Evolutionary conservation across 345 rosid genomes (phyloP).

Genomic region (Dipteronia sinensis): DNA sequence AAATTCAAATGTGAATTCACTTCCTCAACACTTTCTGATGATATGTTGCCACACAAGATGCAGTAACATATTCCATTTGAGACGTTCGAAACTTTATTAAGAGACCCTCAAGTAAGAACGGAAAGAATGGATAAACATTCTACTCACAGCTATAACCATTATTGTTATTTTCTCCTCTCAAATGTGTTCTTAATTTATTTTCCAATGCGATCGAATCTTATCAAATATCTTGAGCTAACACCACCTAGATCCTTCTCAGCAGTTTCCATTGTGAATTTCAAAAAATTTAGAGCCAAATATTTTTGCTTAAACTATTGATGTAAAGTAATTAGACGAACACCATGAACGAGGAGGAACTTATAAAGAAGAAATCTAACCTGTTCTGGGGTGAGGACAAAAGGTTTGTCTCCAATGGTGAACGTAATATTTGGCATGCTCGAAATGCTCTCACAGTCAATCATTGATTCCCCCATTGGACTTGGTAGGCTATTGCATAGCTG

Average conservation of each 20-base stretch:
- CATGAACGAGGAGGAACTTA: neutral
- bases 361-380: conserved; percentile 45
- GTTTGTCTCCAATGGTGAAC: conserved; percentile 61
- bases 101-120: too few species aligned
- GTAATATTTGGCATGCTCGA: conserved; percentile 58
- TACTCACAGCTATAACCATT: too few species aligned
- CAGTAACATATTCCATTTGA: too few species aligned
- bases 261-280: neutral
- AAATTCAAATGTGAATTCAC: too few species aligned
- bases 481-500: conserved; percentile 76
- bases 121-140: too few species aligned
- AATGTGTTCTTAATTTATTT: neutral
- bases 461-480: conserved; percentile 65
- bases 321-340: neutral
- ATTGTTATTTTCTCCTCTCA: too few species aligned
- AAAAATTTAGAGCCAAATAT: neutral
- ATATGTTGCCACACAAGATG: too few species aligned
- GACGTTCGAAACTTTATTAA: too few species aligned
- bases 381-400: conserved; percentile 63
- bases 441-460: conserved; percentile 50
- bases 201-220: neutral
- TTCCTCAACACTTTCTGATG: too few species aligned
- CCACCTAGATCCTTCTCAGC: neutral
- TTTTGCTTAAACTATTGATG: neutral
- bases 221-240: neutral